Conservation (phyloP, 805 yeast species). For the Limtongia smithiae region DNA sequence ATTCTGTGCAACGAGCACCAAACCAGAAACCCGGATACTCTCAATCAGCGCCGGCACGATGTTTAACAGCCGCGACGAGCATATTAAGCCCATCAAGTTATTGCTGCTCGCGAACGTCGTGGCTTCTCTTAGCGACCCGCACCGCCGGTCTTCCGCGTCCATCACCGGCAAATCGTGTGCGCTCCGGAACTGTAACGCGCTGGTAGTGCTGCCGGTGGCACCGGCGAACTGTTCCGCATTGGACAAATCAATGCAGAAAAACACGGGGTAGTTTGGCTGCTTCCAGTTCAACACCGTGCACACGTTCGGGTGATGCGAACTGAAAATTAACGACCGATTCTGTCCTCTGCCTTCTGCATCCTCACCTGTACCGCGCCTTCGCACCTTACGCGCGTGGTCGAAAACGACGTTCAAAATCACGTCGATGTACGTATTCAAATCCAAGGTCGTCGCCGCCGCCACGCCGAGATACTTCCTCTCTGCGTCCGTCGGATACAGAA, state of each 20-base stretch:
- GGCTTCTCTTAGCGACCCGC: constrained; percentile 73
- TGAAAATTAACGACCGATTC: constrained; percentile 60
- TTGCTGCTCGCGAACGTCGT: constrained; percentile 74
- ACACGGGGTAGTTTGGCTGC: constrained; percentile 95
- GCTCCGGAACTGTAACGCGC: constrained; percentile 24
- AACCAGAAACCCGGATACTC: constrained; percentile 72
- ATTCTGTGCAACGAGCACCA: constrained; percentile 52
- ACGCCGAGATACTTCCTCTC: constrained; percentile 36
- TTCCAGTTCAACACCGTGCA: constrained; percentile 96
- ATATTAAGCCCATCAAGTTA: constrained; percentile 78
- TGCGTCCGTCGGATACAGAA: constrained; percentile 65
- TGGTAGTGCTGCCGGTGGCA: constrained; percentile 35
- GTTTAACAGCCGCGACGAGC: constrained; percentile 62
- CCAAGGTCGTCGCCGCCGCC: constrained; percentile 36
- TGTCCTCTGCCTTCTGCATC: constrained; percentile 30
- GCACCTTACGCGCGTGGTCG: constrained; percentile 58
- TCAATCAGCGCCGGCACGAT: constrained; percentile 73
- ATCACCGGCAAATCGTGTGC: constrained; percentile 35
- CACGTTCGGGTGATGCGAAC: constrained; percentile 82
- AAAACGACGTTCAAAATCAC: constrained; percentile 66
- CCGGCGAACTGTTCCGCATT: constrained; percentile 42
- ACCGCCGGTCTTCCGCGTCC: constrained; percentile 34
- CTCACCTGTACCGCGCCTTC: constrained; percentile 30
- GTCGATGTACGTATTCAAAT: constrained; percentile 74
- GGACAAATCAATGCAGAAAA: constrained; percentile 60